Evolutionary conservation across 2,329 filamentous ascomycete species (phyloP).

Genomic region (Fusarium graminum): DNA sequence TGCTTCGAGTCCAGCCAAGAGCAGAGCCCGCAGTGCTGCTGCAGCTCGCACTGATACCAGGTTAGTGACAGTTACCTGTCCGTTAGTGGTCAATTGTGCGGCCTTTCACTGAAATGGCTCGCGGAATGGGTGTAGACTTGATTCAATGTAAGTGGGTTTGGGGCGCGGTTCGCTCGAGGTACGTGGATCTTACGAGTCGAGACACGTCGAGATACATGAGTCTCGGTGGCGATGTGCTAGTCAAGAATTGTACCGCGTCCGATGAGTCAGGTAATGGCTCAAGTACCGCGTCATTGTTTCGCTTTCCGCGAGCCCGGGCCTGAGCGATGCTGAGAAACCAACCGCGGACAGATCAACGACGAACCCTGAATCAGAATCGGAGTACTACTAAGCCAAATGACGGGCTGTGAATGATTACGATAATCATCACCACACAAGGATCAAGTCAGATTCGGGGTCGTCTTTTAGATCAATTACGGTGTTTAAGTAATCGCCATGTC

Average conservation of each 20-base stretch:
- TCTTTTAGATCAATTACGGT: slow-evolving; percentile 20
- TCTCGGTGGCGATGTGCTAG: slow-evolving; percentile 20
- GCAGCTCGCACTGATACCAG: slow-evolving; percentile 39
- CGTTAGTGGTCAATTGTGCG: slow-evolving; percentile 36
- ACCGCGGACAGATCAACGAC: slow-evolving; percentile 16
- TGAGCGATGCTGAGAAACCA: slow-evolving; percentile 27
- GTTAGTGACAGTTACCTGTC: slow-evolving; percentile 37
- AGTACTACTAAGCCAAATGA: slow-evolving; percentile 19
- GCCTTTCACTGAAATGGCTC: slow-evolving; percentile 39
- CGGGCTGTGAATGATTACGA: slow-evolving; percentile 12
- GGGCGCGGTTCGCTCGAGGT: slow-evolving; percentile 41
- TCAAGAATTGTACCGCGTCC: slow-evolving; percentile 28
- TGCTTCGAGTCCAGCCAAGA: slow-evolving; percentile 33
- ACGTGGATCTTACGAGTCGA: slow-evolving; percentile 43
- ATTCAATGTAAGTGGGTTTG: slow-evolving; percentile 36
- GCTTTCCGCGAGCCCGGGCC: slow-evolving; percentile 17
- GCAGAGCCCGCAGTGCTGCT: slow-evolving; percentile 15
- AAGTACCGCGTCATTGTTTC: slow-evolving; percentile 33
- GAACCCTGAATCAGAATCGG: slow-evolving; percentile 17
- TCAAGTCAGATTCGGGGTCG: slow-evolving; percentile 22
- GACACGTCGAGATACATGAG: slow-evolving; percentile 34
- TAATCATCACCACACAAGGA: background rate
- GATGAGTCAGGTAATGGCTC: slow-evolving; percentile 39
- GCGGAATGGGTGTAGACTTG: slow-evolving; percentile 22
- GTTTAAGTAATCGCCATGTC: slow-evolving; percentile 19